Base-by-base conservation (phyloP, 768 basidiomycete genomes). In the Atractiella rhizophila region DNA sequence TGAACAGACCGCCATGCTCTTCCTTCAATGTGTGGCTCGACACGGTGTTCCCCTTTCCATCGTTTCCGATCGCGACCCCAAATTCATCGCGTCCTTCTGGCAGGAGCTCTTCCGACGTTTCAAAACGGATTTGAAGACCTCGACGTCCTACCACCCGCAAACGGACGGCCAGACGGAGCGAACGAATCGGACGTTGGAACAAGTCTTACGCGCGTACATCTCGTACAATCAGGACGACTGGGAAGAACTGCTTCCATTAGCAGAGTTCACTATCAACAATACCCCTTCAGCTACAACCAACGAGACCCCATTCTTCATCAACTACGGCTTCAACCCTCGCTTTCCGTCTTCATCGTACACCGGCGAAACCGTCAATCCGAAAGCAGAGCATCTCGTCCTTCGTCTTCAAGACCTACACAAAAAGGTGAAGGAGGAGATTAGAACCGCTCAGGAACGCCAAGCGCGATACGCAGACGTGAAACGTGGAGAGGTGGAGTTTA, bases 111-210 rank as follows among this genome's bases (percentile, higher is more conserved):
- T 3, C 2, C 11, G 31, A 1, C 20, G 29, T 0, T 27, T 42
- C 1, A 13, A 21, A 7, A 63, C 65, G 28, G 36, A 59, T 12
- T 35, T 39, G 2, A 58, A 57, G 28, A 45, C 60, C 0, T 59
- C 56, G 4, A 67, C 65, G 0, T 63, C 63, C 1, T 66, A 59
- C 36, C 65, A 66, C 39, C 66, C 66, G 0, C 57, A 64, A 39
- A 60, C 57, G 1, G 60, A 65, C 40, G 62, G 65, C 0, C 61
- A 63, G 30, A 63, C 62, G 0, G 63, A 68, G 39, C 40, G 54
- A 1, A 46, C 58, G 7, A 66, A 67, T 41, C 63, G 63, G 40
- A 49, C 57, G 5, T 24, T 66, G 0, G 62, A 66, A 41, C 57
- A 59, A 11, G 62, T 60, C 43, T 57, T 66, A 0, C 49, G 60